Base-by-base conservation (phyloP, 2,329 filamentous ascomycete species). In the Pezizomycotina sp. region DNA sequence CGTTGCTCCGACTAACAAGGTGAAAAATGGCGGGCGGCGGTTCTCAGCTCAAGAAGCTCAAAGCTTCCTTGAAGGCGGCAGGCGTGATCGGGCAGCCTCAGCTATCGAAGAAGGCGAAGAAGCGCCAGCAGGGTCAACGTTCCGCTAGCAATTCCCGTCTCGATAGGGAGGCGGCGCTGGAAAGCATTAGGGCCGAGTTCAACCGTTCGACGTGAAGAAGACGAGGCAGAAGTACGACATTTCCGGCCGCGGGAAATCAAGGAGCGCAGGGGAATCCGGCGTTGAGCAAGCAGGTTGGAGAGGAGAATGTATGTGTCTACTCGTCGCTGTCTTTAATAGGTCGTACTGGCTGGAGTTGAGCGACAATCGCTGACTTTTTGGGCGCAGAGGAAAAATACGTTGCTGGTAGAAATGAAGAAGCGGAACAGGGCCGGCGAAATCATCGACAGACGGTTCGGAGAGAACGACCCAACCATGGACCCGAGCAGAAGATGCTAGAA, bases 21-120 rank as follows among this genome's bases (percentile, higher is more conserved):
- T n/a, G n/a, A n/a, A n/a, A n/a, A n/a, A n/a, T n/a, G n/a, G n/a
- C n/a, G n/a, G n/a, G n/a, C n/a, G n/a, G n/a, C n/a, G n/a, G n/a
- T n/a, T 98, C 91, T 8, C 91, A 98, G 63, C 68, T 98, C 40
- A 98, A 95, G 62, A 78, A 84, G 59, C 69, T 98, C 27, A 98
- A 95, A 62, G 69, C 80, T 49, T 92, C 84, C 6, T 68, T 98
- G 29, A 71, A 74, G 45, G 83, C 93, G 39, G 80, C 86, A 54
- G 89, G 89, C 36, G 75, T 98, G 33, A 74, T 84, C 26, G 82
- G 84, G 1, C 83, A 83, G 4, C 84, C 92, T 52, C 76, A 92
- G 53, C 93, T 84, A 6, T 95, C 95, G 55, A 95, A 93, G 60
- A 79, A 92, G 56, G 83, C 80, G 57, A 79, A 80, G 52, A 73